Conservation (phyloP, 2,329 filamentous ascomycete species). For the Verticillium longisporum region DNA sequence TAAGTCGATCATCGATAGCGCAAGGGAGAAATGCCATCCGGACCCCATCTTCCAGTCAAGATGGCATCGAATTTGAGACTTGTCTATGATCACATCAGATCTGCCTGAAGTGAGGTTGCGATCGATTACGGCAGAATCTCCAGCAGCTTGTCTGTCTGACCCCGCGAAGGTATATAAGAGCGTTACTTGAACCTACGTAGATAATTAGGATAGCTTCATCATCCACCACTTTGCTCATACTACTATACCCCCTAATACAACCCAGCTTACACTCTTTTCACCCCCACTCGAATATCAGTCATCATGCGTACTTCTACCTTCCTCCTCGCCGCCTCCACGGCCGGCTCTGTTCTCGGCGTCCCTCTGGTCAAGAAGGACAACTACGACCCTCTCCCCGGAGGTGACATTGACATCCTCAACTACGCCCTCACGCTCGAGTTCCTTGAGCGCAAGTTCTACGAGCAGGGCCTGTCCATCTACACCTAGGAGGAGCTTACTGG, state of each 20-base stretch:
- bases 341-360: not conserved
- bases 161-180: not conserved
- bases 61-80: not conserved
- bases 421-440: constrained; percentile 46
- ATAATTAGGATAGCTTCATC: not conserved
- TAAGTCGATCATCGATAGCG: not conserved
- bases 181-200: not conserved
- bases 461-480: constrained; percentile 51
- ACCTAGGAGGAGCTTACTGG: constrained; percentile 41
- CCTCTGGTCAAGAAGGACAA: constrained; percentile 10
- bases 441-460: constrained; percentile 58
- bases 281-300: not conserved
- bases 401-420: constrained; percentile 30
- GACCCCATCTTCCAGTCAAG: not conserved
- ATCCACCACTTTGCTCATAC: not conserved
- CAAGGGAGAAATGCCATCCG: not conserved
- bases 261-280: not conserved
- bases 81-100: not conserved
- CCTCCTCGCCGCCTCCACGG: not conserved
- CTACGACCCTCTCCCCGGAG: constrained; percentile 13
- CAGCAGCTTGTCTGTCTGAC: not conserved
- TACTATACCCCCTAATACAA: not conserved
- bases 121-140: not conserved
- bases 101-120: not conserved
- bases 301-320: not conserved